Conservation (phyloP, 148 eudicot species). For the Nyssa sinensis region DNA sequence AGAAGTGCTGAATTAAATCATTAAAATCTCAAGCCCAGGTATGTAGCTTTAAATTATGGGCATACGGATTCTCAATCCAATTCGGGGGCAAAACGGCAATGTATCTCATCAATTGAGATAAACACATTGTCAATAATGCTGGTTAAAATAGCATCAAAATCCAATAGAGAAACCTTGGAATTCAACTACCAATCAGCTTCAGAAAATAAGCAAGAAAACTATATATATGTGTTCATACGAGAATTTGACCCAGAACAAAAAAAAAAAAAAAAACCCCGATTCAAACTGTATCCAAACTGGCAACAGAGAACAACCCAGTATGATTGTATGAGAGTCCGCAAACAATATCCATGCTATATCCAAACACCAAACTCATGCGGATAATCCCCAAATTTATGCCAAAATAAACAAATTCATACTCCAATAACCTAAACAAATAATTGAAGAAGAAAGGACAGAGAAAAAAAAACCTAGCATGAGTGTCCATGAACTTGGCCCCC, state of each 20-base stretch:
- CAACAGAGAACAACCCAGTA: background rate
- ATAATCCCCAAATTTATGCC: too few species aligned
- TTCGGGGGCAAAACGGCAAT: background rate
- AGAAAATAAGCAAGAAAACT: background rate
- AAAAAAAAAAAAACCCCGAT: background rate
- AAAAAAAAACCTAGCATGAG: slow-evolving; percentile 69
- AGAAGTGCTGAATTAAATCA: too few species aligned
- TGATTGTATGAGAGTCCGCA: background rate
- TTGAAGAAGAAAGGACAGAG: too few species aligned
- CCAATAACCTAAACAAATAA: too few species aligned
- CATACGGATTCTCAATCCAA: background rate
- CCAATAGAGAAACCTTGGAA: background rate
- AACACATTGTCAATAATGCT: background rate
- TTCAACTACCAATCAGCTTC: too few species aligned
- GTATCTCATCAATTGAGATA: background rate
- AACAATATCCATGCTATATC: background rate
- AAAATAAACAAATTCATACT: too few species aligned
- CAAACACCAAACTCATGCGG: too few species aligned
- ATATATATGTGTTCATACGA: background rate
- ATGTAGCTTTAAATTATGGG: too few species aligned
- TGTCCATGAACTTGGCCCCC: slow-evolving; percentile 77
- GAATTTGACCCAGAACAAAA: background rate
- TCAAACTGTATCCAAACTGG: background rate
- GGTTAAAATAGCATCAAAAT: background rate
- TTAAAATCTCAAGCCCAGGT: too few species aligned